These are phyloP conservation scores for Lentinula detonsa DNA, from an alignment of 768 basidiomycete species.

Conservation along the genomic window DNA sequence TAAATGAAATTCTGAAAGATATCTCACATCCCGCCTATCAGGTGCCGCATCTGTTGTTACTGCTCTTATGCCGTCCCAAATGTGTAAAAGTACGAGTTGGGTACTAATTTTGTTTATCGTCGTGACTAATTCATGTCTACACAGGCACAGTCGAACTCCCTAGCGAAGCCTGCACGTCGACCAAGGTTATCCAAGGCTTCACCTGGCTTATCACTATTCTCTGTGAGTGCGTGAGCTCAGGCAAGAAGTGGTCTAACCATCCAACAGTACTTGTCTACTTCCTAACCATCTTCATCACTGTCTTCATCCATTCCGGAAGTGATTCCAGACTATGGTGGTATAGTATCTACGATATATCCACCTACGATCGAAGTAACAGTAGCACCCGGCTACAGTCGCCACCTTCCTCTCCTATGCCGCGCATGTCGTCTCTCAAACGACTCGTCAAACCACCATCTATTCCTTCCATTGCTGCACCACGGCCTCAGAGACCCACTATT, in stretches of 20 bases:
- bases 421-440: constrained; percentile 19
- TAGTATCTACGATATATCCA: constrained; percentile 37
- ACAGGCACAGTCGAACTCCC: constrained; percentile 4
- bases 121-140: background rate
- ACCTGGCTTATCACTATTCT: constrained; percentile 44
- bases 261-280: constrained; percentile 54
- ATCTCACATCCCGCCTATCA: constrained; percentile 17
- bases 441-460: constrained; percentile 33
- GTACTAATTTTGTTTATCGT: background rate
- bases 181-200: constrained; percentile 51
- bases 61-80: constrained; percentile 25
- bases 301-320: constrained; percentile 33
- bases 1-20: background rate
- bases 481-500: constrained; percentile 31
- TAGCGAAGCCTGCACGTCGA: constrained; percentile 41
- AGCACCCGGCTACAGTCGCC: constrained; percentile 17
- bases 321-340: constrained; percentile 48
- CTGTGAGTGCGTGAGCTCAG: constrained; percentile 22
- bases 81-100: constrained; percentile 29
- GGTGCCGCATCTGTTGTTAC: constrained; percentile 49
- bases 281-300: constrained; percentile 36
- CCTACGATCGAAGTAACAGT: constrained; percentile 22
- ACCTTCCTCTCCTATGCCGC: constrained; percentile 27
- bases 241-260: constrained; percentile 5
- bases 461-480: constrained; percentile 37